Percentiles rank a stretch among this genome's conserved stretches.
Conservation (phyloP, 2,329 filamentous ascomycete genomes). For the Botrytis galanthina region DNA sequence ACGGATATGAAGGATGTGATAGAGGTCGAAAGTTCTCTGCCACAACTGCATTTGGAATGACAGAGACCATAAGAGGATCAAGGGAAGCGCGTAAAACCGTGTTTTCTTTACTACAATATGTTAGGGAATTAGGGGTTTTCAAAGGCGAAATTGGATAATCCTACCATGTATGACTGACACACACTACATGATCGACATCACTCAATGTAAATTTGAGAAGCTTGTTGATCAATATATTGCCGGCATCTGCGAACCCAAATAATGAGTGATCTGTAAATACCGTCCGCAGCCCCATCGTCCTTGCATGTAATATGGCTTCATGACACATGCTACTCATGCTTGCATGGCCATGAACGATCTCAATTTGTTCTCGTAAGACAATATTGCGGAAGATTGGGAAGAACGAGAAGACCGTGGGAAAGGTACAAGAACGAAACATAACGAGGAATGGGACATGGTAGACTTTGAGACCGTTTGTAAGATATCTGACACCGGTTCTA, state of each 20-base stretch:
- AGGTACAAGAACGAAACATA: slow-evolving; percentile 89
- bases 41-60: slow-evolving; percentile 96
- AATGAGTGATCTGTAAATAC: slow-evolving; percentile 97
- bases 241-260: slow-evolving; percentile 95
- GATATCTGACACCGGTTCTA: slow-evolving; percentile 86
- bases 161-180: slow-evolving; percentile 95
- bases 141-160: slow-evolving; percentile 30
- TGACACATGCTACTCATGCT: slow-evolving; percentile 91
- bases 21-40: slow-evolving; percentile 90
- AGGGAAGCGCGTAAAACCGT: slow-evolving; percentile 91
- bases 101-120: slow-evolving; percentile 77
- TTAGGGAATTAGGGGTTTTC: slow-evolving; percentile 28
- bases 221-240: slow-evolving; percentile 95
- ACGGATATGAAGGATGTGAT: slow-evolving; percentile 48
- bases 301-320: slow-evolving; percentile 89
- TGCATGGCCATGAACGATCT: slow-evolving; percentile 97
- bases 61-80: slow-evolving; percentile 94
- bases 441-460: slow-evolving; percentile 96
- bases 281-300: slow-evolving; percentile 93
- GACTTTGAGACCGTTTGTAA: slow-evolving; percentile 97
- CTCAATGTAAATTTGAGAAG: slow-evolving; percentile 92
- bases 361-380: slow-evolving; percentile 86
- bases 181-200: slow-evolving; percentile 97
- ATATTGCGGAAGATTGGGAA: slow-evolving; percentile 98
- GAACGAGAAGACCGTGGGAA: slow-evolving; percentile 97